Base-by-base conservation (phyloP, 1,139 yeast species). In the Kodamaea ohmeri region DNA sequence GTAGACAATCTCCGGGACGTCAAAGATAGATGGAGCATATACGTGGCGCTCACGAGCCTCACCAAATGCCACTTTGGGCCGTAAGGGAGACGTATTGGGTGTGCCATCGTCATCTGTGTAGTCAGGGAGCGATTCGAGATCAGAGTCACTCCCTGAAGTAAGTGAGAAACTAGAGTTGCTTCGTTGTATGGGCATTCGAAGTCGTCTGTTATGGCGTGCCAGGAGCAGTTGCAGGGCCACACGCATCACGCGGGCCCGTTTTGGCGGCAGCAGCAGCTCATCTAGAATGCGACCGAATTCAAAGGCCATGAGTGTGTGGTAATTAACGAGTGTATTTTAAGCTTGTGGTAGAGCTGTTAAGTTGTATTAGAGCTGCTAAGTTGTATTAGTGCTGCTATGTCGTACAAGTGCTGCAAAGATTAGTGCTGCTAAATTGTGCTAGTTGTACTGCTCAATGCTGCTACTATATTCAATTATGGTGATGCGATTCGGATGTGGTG, bases 1-100 rank as follows among this genome's bases (percentile, higher is more conserved):
- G 46, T 71, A 61, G 14, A 88, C 67, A 40, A 89, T 81, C 57
- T 89, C 96, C 0, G 96, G 96, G 14, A 83, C 79, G 37, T 70
- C 69, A 52, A 88, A 83, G 4, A 88, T 83, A 76, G 21, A 17
- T 12, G 27, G 32, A 6, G 24, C 28, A n/a, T 6, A n/a, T 25
- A 14, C n/a, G 12, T 11, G 20, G 28, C n/a, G 9, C 12, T 17
- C 28, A 9, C 13, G 15, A 5, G 34, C 17, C 12, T 11, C 29
- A 24, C 30, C 18, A 16, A 37, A 34, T 14, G 15, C 15, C 11
- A 19, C 26, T 16, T 22, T 17, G 11, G 26, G 21, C 20, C 49
- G 51, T 27, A 53, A 37, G 4, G 66, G 67, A 0, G 65, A 55
- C 3, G 58, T 47, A 18, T 49, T 41, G 2, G 67, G 67, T 2